Base-by-base conservation (phyloP, 2,329 filamentous ascomycete genomes). In the Thelonectria rubi region DNA sequence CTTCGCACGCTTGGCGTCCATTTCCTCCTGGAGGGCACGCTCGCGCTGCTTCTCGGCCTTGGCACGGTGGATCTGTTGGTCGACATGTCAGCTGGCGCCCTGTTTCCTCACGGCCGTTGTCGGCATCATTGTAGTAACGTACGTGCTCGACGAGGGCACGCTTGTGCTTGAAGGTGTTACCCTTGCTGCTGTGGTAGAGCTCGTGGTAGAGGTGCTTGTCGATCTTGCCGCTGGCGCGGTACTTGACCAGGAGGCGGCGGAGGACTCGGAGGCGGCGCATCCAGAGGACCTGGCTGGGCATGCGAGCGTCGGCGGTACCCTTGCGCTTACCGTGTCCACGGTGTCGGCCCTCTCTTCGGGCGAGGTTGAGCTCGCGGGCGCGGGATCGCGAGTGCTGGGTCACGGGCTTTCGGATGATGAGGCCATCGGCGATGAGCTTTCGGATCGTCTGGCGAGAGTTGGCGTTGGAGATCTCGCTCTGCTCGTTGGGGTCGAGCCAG, bases 141-240 rank as follows among this genome's bases (percentile, higher is more conserved):
- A 99, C 95, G 88, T 99, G 95, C 90, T 99, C 95, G 81, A 99
- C 93, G 77, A 99, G 91, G 79, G 94, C 95, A 85, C 95, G 91
- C 94, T 98, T 99, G 93, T 99, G 95, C 94, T 99, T 99, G 92
- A 99, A 99, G 82, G 95, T 94, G 91, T 99, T 99, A 96, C 95
- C 96, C 94, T 99, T 99, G 91, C 92, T 95, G 81, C 97, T 87
- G 85, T 97, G 95, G 90, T 99, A 99, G 75, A 99, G 93, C 87
- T 98, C 94, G 90, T 99, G 95, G 90, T 99, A 99, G 68, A 99
- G 93, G 89, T 99, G 95, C 91, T 99, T 99, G 88, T 99, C 95
- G 82, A 99, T 99, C 92, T 99, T 99, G 84, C 96, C 96, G 79
- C 91, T 92, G 83, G 94, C 94, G 84, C 95, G 95, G 89, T 99